These are phyloP conservation scores for Prunella vulgaris DNA, from an alignment of 257 asterid species.

Conservation along the genomic window DNA sequence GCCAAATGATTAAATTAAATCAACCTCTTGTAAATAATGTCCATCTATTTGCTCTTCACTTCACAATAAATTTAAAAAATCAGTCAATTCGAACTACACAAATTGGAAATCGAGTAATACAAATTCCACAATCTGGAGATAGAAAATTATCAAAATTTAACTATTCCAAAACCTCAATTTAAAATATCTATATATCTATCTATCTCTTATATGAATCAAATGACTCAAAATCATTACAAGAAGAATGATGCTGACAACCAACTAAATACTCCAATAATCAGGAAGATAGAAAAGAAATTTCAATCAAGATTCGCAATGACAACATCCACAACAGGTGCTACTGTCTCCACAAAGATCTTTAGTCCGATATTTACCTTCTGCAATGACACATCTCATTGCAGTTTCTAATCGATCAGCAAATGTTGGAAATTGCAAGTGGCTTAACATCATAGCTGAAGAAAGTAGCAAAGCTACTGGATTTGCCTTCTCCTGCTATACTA, in stretches of 20 bases:
- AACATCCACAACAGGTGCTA: constrained; percentile 71
- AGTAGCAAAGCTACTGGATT: constrained; percentile 87
- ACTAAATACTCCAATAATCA: background rate
- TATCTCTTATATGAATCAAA: constrained; percentile 2
- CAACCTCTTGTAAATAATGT: background rate
- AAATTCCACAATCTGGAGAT: constrained; percentile 7
- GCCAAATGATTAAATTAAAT: background rate
- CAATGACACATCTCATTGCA: constrained; percentile 58
- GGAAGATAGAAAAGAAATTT: background rate
- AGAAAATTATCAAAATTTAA: background rate
- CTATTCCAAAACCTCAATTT: background rate
- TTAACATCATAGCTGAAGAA: constrained; percentile 90
- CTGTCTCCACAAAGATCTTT: constrained; percentile 82
- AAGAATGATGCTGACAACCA: background rate
- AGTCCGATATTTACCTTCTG: constrained; percentile 59
- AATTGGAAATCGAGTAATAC: background rate
- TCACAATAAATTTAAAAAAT: background rate
- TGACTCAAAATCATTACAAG: constrained; percentile 22
- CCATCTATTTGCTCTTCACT: background rate
- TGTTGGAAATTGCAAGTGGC: constrained; percentile 85
- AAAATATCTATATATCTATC: too few relatives aligned
- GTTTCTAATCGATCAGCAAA: constrained; percentile 81
- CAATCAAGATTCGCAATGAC: constrained; percentile 57
- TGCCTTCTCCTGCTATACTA: constrained; percentile 65
- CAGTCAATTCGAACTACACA: background rate